Percentiles rank a stretch among this genome's conserved stretches.
These are phyloP conservation scores for Cladosporium halotolerans DNA, from an alignment of 2,329 filamentous ascomycete genomes.

Conservation along the genomic window DNA sequence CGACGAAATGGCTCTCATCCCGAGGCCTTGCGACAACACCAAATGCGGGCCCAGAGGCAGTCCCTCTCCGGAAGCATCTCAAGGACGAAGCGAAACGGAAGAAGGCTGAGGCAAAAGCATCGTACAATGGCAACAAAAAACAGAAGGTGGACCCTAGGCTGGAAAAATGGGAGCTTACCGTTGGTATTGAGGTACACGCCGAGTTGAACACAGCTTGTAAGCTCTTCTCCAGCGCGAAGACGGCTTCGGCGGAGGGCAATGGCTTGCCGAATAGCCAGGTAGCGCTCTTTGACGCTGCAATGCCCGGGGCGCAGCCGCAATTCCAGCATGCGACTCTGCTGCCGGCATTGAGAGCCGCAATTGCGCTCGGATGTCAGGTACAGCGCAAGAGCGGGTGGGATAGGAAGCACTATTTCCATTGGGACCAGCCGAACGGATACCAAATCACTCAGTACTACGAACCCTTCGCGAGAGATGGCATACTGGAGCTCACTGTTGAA, in stretches of 20 bases:
- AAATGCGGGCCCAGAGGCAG: slow-evolving; percentile 18
- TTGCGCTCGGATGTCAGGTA: slow-evolving; percentile 75
- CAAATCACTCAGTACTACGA: slow-evolving; percentile 96
- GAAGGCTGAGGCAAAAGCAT: slow-evolving; percentile 21
- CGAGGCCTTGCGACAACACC: slow-evolving; percentile 20
- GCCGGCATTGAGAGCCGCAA: slow-evolving; percentile 81
- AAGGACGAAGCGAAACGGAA: slow-evolving; percentile 36
- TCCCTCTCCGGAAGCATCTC: slow-evolving; percentile 35
- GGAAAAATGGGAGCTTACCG: slow-evolving; percentile 80
- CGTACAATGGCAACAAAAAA: slow-evolving; percentile 12
- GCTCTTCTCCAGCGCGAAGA: slow-evolving; percentile 67
- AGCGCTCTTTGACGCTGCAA: slow-evolving; percentile 78
- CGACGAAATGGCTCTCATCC: slow-evolving; percentile 26
- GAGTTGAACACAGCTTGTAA: slow-evolving; percentile 86
- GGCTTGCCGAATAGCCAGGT: slow-evolving; percentile 71
- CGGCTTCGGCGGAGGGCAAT: slow-evolving; percentile 26
- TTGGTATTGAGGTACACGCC: slow-evolving; percentile 95
- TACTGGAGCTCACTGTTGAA: slow-evolving; percentile 61
- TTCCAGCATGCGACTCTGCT: slow-evolving; percentile 80
- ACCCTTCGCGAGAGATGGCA: slow-evolving; percentile 62
- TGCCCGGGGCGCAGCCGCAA: slow-evolving; percentile 79
- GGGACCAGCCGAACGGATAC: slow-evolving; percentile 93
- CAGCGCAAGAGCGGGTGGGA: slow-evolving; percentile 79
- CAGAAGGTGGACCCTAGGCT: slow-evolving; percentile 20
- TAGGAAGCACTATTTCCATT: slow-evolving; percentile 98